These are phyloP conservation scores for Mycena sp. DNA, from an alignment of 1,284 basidiomycete genomes.

Conservation along the genomic window DNA sequence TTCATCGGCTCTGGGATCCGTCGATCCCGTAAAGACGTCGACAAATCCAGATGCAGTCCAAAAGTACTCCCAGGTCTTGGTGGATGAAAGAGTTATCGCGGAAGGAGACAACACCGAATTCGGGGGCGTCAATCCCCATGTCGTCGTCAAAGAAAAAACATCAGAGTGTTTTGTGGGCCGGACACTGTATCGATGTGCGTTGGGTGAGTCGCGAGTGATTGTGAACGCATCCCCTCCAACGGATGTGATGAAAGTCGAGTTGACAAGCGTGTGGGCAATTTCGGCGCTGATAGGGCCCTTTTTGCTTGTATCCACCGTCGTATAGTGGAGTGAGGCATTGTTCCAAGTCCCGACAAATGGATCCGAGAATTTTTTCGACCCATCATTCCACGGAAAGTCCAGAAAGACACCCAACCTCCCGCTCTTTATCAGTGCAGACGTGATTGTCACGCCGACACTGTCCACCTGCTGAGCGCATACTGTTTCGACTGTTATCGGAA, in stretches of 20 bases:
- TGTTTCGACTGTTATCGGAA: slow-evolving; percentile 50
- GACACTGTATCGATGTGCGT: slow-evolving; percentile 57
- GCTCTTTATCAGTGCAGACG: slow-evolving; percentile 51
- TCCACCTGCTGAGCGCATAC: slow-evolving; percentile 51
- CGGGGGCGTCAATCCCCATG: slow-evolving; percentile 29
- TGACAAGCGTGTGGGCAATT: slow-evolving; percentile 54
- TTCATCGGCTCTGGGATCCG: slow-evolving; percentile 60
- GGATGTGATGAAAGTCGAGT: slow-evolving; percentile 55
- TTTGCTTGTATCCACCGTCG: slow-evolving; percentile 13
- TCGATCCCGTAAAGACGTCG: slow-evolving; percentile 59
- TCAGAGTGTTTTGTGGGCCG: slow-evolving; percentile 34
- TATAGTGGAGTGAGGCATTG: slow-evolving; percentile 51
- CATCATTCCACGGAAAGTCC: slow-evolving; percentile 73
- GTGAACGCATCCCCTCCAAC: slow-evolving; percentile 51
- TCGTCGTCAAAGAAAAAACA: slow-evolving; percentile 40
- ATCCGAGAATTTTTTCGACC: slow-evolving; percentile 59
- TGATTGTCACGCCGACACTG: slow-evolving; percentile 51
- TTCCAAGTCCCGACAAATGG: slow-evolving; percentile 66
- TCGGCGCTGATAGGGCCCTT: slow-evolving; percentile 41
- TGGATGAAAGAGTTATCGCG: slow-evolving; percentile 48
- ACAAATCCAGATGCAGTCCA: slow-evolving; percentile 63
- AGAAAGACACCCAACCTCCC: slow-evolving; percentile 59
- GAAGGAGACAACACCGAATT: slow-evolving; percentile 15
- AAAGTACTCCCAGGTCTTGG: slow-evolving; percentile 53
- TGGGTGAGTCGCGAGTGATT: slow-evolving; percentile 53